Conservation (phyloP, 1,284 basidiomycete species). For the Cryptococcus floricola region DNA sequence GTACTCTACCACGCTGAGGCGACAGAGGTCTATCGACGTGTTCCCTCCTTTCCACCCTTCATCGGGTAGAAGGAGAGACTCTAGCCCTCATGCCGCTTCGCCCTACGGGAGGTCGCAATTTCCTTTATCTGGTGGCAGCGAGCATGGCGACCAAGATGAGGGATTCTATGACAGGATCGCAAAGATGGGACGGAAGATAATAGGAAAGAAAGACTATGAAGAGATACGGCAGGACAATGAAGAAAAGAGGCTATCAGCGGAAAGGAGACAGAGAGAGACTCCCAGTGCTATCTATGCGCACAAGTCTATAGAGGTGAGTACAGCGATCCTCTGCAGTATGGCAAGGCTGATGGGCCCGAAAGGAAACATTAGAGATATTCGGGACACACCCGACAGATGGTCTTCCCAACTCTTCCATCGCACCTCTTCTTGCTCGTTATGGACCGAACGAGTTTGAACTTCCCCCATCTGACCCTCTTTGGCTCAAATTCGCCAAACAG, state of each 20-base stretch:
- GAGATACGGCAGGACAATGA: slow-evolving; percentile 22
- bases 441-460: slow-evolving; percentile 95
- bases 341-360: slow-evolving; percentile 53
- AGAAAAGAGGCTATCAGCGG: slow-evolving; percentile 18
- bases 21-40: slow-evolving; percentile 53
- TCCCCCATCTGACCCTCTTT: slow-evolving; percentile 69
- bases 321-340: slow-evolving; percentile 28
- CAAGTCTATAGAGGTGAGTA: slow-evolving; percentile 37
- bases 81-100: slow-evolving; percentile 8
- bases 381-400: slow-evolving; percentile 64
- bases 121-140: slow-evolving; percentile 3
- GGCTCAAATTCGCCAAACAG: slow-evolving; percentile 78
- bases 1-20: slow-evolving; percentile 71
- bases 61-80: slow-evolving; percentile 16
- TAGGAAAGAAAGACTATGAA: slow-evolving; percentile 31
- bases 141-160: slow-evolving; percentile 5
- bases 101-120: slow-evolving; percentile 4
- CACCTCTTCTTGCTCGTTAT: slow-evolving; percentile 63
- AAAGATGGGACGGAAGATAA: slow-evolving; percentile 20
- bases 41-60: slow-evolving; percentile 26
- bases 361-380: slow-evolving; percentile 49
- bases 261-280: slow-evolving; percentile 42
- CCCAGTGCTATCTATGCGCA: slow-evolving; percentile 45
- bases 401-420: slow-evolving; percentile 61
- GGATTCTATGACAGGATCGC: slow-evolving; percentile 12